Base-by-base conservation (phyloP, 2,329 filamentous ascomycete species). In the Knufia petricola region DNA sequence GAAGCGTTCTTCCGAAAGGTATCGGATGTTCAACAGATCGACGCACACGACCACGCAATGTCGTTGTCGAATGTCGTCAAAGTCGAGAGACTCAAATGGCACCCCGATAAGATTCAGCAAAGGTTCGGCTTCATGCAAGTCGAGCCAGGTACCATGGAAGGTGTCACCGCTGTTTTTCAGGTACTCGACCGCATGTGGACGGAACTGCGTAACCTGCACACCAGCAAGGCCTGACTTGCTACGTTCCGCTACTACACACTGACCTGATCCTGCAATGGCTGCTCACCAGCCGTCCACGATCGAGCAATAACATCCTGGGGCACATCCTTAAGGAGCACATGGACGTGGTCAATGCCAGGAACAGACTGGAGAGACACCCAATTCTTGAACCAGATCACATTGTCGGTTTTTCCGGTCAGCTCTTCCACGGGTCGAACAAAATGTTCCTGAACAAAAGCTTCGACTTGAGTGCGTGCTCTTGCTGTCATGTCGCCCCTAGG, bases 51-150 rank as follows among this genome's bases (percentile, higher is more conserved):
- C 56, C 53, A 8, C 23, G 42, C 20, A 49, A 57, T 4, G 67
- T 70, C 50, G 48, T 77, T 17, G 47, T 69, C 74, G 38, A 63
- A 76, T 3, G 71, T 96, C 46, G 7, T 48, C n/a, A 95, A 94
- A 66, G 71, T 79, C 3, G 92, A 98, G 70, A 79, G 92, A 45
- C 82, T 96, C 15, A 76, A 88, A 13, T 98, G 92, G 92, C 92
- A 98, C 70, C 92, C 92, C 3, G 92, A 98, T 68, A 98, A 96
- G 72, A 85, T 96, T 49, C 87, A 95, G 70, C 92, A 95, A 68
- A 79, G 81, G 46, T 82, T 94, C 52, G 86, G 87, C 2, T 72
- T 74, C 12, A 79, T 94, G 44, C 82, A 88, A 40, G 79, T 94
- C 42, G 83, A 89, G 41, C 74, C 79, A 20, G 75, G 75, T 2